These are phyloP conservation scores for Scedosporium minutisporum DNA, from an alignment of 2,329 filamentous ascomycete species.

Conservation along the genomic window DNA sequence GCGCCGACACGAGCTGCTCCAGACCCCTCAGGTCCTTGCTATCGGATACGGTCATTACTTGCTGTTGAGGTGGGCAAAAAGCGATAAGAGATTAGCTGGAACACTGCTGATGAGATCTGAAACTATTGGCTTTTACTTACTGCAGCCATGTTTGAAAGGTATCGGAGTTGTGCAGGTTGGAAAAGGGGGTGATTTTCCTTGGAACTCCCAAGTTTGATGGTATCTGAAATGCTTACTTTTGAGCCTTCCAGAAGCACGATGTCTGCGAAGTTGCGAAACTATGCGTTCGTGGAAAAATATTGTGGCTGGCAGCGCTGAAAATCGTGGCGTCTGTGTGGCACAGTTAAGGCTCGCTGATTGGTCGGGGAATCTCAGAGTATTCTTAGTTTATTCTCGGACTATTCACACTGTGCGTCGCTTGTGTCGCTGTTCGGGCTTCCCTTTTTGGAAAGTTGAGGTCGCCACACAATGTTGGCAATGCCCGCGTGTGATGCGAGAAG, in stretches of 20 bases:
- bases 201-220: background rate
- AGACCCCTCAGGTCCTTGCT: slow-evolving; percentile 91
- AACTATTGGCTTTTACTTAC: slow-evolving; percentile 25
- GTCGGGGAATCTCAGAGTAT: background rate
- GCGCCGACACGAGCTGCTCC: slow-evolving; percentile 84
- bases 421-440: no score
- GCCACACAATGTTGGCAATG: no score
- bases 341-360: background rate
- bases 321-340: background rate
- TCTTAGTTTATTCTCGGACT: no score
- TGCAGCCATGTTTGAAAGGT: slow-evolving; percentile 36
- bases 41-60: slow-evolving; percentile 75
- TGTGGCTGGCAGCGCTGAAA: slow-evolving; percentile 1
- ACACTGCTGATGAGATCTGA: background rate
- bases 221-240: slow-evolving; percentile 5
- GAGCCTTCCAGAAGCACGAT: background rate
- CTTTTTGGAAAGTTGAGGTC: no score
- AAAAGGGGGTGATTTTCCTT: background rate
- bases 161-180: slow-evolving; percentile 12
- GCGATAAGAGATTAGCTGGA: slow-evolving; percentile 12
- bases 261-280: background rate
- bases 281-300: background rate
- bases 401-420: no score
- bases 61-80: slow-evolving; percentile 27
- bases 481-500: no score